Evolutionary conservation across 805 yeast species (phyloP), one percentile per base, ranked within the genome.

Genomic region (Yarrowia sp.): DNA sequence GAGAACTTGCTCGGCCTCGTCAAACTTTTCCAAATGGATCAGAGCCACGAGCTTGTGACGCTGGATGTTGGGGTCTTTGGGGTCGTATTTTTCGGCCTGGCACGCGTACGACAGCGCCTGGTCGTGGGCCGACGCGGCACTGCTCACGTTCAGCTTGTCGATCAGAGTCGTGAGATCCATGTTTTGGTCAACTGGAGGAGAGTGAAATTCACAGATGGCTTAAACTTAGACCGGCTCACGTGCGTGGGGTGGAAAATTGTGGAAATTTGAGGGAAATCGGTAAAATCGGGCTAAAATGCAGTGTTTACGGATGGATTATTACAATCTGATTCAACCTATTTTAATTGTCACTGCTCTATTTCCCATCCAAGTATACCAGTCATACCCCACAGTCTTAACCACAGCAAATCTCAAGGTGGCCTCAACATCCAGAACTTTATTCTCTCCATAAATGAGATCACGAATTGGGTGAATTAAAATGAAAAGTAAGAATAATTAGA

Each of bases 1-100:
- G 59, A 86, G 72, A 45, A 84, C 72, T 67, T 81, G 78, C 19
- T 77, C 72, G 0, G 90, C 91, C 61, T 79, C 78, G 49, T 75
- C 76, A 76, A 85, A 88, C 70, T 81, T 80, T 75, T 89, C 92
- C 69, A 84, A 77, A 72, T 86, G 86, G 75, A 87, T 86, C 74
- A 87, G 79, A 4, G 91, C 85, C 12, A 86, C 85, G 43, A 88
- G 75, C 74, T 87, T 85, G 45, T 80, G 77, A 55, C 74, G 77
- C 50, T 77, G 72, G 5, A 83, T 81, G 2, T 70, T 70, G 14
- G 71, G 52, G 68, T 79, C 79, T 10, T 73, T 59, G 3, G 78
- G 74, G 45, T 77, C 74, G 38, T 70, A 71, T 38, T 22, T 73
- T 22, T 63, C 67, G 46, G 56, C 67, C 48, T 49, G 56, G 48